Base-by-base conservation (phyloP, 495 filamentous ascomycete species). In the Aspergillus funiculosus region DNA sequence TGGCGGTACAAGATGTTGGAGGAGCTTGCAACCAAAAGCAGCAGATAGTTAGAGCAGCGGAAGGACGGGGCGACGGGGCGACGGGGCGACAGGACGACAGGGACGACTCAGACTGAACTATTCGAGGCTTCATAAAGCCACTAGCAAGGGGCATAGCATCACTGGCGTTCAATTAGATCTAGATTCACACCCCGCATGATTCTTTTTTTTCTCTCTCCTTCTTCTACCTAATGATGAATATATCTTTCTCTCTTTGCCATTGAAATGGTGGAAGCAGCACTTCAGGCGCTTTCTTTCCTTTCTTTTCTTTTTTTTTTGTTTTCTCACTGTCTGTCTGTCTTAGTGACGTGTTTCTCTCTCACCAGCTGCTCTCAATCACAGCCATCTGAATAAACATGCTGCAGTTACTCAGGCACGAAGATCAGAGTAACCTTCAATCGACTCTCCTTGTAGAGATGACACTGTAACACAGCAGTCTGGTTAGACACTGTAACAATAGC, bases 1-100 rank as follows among this genome's bases (percentile, higher is more conserved):
- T 71, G 67, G 67, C 54, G 64, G 39, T 71, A 61, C 41, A 66
- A 62, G 21, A 42, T 55, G 1, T 42, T 68, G 50, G 67, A 71
- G 52, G 59, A 67, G 19, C 37, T 61, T 3, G 65, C 63, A 11
- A 66, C 57, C 3, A 57, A 60, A 37, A 51, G 39, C 27, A 38
- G 42, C 31, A 17, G 34, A 17, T 42, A 39, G 49, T 17, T 24
- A 27, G 24, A n/a, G n/a, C n/a, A n/a, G n/a, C n/a, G n/a, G n/a
- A n/a, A 48, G 42, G 8, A 39, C 39, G 18, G 31, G 48, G 17
- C 27, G 29, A 41, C 46, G 35, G 15, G 31, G 15, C 25, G 4
- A 24, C 20, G 36, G 28, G 11, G 26, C n/a, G 18, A 18, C 20
- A 21, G 42, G 5, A 5, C 15, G 18, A 55, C 51, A 53, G 50